Base-by-base conservation (phyloP, 805 yeast genomes). In the Brettanomyces sp. region DNA sequence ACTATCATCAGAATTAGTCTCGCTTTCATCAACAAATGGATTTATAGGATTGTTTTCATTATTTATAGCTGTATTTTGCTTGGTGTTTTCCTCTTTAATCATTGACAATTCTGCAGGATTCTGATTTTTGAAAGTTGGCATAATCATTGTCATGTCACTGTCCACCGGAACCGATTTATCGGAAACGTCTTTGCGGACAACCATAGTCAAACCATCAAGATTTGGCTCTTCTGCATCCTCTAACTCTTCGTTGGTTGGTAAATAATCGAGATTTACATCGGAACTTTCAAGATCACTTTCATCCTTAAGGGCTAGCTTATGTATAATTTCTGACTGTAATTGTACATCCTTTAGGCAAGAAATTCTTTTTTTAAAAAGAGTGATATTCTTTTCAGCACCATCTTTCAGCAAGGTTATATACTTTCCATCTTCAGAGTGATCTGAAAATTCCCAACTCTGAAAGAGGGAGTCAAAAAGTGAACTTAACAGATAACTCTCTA, bases 141-240 rank as follows among this genome's bases (percentile, higher is more conserved):
- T 51, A 2, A 68, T 56, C 67, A 62, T 67, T 0, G 72, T 66
- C 66, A 68, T 63, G 47, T 66, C 71, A 5, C 64, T 56, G n/a
- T 50, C 54, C 21, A 51, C 45, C 6, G 37, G 37, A 12, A 45
- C 43, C 25, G 33, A 23, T 14, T 41, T 41, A 6, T 36, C 45
- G 14, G 39, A 54, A 39, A 45, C 47, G 25, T 44, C 49, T 21
- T 45, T 52, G 2, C 58, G 60, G 12, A 60, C 44, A 23, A 62
- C 53, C 56, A 55, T 58, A 1, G 66, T 62, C 47, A 62, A 47
- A 5, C 59, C 63, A 45, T 58, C 64, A 9, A 53, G 58, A 45
- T 53, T 49, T 9, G 44, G 47, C 8, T 52, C 57, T 4, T 45
- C 42, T 6, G 40, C 22, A 24, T 44, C 41, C 11, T 28, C 32